phyloP scores from a whole-genome alignment of 73 alveolate species.

The Paramecium biaurelia region DNA sequence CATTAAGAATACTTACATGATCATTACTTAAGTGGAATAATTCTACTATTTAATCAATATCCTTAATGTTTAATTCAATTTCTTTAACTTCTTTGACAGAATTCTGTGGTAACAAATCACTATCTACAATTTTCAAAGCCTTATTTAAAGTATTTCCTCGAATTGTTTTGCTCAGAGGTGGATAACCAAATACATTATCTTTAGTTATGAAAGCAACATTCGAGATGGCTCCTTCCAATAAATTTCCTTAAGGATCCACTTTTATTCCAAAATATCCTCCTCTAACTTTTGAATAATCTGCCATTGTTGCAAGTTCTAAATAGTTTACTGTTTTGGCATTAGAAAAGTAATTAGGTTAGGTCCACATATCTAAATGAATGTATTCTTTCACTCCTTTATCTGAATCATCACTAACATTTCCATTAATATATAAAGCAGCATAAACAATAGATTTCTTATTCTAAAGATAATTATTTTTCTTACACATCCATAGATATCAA shows the following conservation, averaged over 20 bases:
- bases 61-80: not conserved
- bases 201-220: constrained; percentile 1
- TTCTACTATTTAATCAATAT: not conserved
- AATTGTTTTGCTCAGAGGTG: constrained; percentile 24
- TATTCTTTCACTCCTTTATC: constrained; percentile 47
- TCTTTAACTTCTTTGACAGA: not conserved
- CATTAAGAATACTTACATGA: not conserved
- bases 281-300: constrained; percentile 29
- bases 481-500: constrained; percentile 52
- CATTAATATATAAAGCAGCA: constrained; percentile 28
- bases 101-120: not conserved
- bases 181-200: not conserved
- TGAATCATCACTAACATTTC: not conserved
- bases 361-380: constrained; percentile 24
- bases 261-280: constrained; percentile 55
- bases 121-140: not conserved
- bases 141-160: constrained; percentile 47
- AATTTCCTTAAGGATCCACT: not conserved
- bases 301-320: constrained; percentile 34
- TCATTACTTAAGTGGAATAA: constrained; percentile 40
- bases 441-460: constrained; percentile 22
- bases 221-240: constrained; percentile 47
- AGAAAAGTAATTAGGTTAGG: constrained; percentile 25
- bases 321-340: constrained; percentile 43
- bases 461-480: not conserved